Conservation (phyloP, 202 grass and related monocot genomes). For the Eragrostis tef region DNA sequence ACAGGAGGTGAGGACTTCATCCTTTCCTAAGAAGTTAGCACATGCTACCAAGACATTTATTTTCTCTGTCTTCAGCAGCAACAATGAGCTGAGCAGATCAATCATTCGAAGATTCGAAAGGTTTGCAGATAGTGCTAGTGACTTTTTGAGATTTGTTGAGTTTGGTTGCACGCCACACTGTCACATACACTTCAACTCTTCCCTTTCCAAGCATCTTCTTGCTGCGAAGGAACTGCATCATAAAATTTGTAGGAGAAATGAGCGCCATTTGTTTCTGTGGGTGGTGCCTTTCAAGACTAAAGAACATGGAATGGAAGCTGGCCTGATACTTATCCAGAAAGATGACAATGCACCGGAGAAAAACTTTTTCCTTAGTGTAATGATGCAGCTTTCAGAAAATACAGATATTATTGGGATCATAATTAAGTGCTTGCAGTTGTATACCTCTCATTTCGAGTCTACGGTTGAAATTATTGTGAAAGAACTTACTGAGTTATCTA, state of each 20-base stretch:
- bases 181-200: not conserved
- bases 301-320: not conserved
- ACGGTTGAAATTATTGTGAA: not conserved
- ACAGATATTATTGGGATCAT: not conserved
- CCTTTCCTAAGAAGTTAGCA: no score
- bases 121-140: conserved; percentile 24
- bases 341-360: not conserved
- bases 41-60: conserved; percentile 2
- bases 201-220: not conserved
- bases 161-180: not conserved
- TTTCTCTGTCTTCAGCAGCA: not conserved
- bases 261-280: not conserved
- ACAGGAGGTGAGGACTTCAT: no score
- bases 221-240: not conserved
- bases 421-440: not conserved
- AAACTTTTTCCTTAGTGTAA: not conserved
- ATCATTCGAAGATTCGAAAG: not conserved
- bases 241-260: not conserved
- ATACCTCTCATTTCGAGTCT: not conserved
- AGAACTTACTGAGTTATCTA: conserved; percentile 4
- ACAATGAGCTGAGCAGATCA: not conserved
- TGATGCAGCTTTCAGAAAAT: not conserved
- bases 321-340: not conserved
- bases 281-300: not conserved
- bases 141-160: conserved; percentile 26